These are phyloP conservation scores for Exserohilum turcica DNA, from an alignment of 2,329 filamentous ascomycete genomes.

Conservation along the genomic window DNA sequence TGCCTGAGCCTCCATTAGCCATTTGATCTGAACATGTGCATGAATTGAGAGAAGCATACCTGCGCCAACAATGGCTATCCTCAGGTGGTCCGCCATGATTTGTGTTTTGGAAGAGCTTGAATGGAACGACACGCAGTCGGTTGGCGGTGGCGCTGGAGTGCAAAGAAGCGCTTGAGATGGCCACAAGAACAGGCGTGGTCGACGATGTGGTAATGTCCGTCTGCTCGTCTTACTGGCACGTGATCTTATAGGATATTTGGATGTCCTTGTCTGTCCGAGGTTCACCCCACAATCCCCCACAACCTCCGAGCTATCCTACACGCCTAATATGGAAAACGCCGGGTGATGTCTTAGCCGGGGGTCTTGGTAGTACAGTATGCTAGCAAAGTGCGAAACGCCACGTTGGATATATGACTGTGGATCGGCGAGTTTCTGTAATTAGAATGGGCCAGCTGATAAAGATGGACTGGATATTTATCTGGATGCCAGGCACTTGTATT, in stretches of 20 bases:
- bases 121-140: not conserved
- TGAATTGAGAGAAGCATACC: constrained; percentile 20
- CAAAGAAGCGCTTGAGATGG: not conserved
- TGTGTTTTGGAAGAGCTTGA: not conserved
- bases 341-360: constrained; percentile 13
- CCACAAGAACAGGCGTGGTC: not conserved
- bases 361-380: not conserved
- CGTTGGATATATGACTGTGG: not conserved
- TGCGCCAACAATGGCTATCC: constrained; percentile 44
- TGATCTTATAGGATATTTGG: not conserved
- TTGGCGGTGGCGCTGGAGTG: too few species aligned
- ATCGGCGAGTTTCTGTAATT: not conserved
- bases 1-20: constrained; percentile 58
- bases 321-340: constrained; percentile 2
- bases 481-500: not conserved
- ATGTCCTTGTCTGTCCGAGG: not conserved
- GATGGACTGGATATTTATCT: not conserved
- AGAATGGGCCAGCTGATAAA: not conserved
- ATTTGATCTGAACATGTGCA: not conserved
- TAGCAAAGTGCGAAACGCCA: not conserved
- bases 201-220: not conserved
- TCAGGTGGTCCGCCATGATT: constrained; percentile 37
- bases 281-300: constrained; percentile 3
- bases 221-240: not conserved
- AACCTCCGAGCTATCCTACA: constrained; percentile 2